Evolutionary conservation across 2,329 filamentous ascomycete genomes (phyloP).

Genomic region (Colletotrichum brevisporum): DNA sequence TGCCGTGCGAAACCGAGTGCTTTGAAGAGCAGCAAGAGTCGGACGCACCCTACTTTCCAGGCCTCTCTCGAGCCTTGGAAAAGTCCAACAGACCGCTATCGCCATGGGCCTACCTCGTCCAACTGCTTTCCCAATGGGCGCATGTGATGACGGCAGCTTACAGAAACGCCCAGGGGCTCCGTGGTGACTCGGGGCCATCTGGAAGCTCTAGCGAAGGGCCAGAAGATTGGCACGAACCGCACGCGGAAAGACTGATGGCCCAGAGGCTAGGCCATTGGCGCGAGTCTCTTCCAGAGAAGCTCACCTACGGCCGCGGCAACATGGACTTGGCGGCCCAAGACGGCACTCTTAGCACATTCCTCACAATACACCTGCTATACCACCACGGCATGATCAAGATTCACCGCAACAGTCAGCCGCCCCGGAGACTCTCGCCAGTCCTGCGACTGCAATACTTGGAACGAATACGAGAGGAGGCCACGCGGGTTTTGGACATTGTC

Average conservation of each 20-base stretch:
- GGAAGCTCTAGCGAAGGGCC: not conserved
- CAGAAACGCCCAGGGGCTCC: slow-evolving; percentile 20
- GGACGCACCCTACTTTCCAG: slow-evolving; percentile 73
- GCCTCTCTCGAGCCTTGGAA: slow-evolving; percentile 50
- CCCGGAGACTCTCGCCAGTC: slow-evolving; percentile 54
- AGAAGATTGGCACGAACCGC: not conserved
- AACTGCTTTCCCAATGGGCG: slow-evolving; percentile 75
- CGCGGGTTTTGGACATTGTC: slow-evolving; percentile 63
- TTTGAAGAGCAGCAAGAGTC: slow-evolving; percentile 74
- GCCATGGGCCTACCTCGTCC: slow-evolving; percentile 72
- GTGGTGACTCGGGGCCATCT: not conserved
- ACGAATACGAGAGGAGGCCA: slow-evolving; percentile 66
- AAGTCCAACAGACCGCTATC: slow-evolving; percentile 53
- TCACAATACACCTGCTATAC: slow-evolving; percentile 77
- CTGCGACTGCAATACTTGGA: slow-evolving; percentile 61
- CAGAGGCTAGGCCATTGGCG: slow-evolving; percentile 60
- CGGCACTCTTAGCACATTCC: slow-evolving; percentile 68
- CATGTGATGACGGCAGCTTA: slow-evolving; percentile 74
- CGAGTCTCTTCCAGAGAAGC: slow-evolving; percentile 65
- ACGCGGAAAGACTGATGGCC: slow-evolving; percentile 61
- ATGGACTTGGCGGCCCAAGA: slow-evolving; percentile 69
- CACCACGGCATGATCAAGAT: slow-evolving; percentile 75
- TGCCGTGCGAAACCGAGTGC: slow-evolving; percentile 72
- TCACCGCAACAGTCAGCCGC: slow-evolving; percentile 70
- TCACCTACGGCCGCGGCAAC: slow-evolving; percentile 70